A percentile compares a stretch with the other conserved stretches of the same genome.
phyloP scores from a whole-genome alignment of 2,329 filamentous ascomycete genomes.

The Penicillium expansum region DNA sequence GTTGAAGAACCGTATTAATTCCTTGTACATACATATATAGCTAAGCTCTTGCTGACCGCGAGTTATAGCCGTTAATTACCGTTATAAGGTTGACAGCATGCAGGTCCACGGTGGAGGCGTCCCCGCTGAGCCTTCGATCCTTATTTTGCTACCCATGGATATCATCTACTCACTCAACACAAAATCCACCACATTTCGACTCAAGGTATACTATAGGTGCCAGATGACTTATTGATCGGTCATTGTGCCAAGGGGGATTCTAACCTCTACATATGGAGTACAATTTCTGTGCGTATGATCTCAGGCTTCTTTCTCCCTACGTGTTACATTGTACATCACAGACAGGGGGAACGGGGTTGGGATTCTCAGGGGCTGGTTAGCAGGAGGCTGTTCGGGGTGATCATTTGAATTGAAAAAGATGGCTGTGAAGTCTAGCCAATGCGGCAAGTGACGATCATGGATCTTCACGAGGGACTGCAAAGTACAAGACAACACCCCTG shows the following conservation, averaged over 20 bases:
- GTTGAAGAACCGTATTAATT: background rate
- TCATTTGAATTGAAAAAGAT: background rate
- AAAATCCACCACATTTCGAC: background rate
- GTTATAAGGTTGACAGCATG: background rate
- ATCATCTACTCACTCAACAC: background rate
- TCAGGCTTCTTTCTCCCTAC: background rate
- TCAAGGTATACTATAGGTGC: background rate
- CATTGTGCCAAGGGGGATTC: background rate
- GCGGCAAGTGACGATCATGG: slow-evolving; percentile 1
- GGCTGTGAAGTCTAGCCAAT: background rate
- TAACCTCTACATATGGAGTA: background rate
- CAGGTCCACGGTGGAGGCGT: background rate
- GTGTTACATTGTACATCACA: background rate
- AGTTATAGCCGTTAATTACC: background rate
- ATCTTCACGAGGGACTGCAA: background rate
- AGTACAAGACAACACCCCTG: background rate
- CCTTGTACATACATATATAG: background rate
- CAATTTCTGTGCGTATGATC: background rate
- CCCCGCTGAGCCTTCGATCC: background rate
- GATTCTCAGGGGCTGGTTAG: slow-evolving; percentile 6
- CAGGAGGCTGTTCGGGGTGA: background rate
- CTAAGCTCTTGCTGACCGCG: background rate
- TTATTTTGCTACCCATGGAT: background rate
- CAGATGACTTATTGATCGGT: background rate
- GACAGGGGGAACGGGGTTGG: background rate